Evolutionary conservation across 768 basidiomycete genomes (phyloP).

Genomic region (Xerocomellus chrysenteron): DNA sequence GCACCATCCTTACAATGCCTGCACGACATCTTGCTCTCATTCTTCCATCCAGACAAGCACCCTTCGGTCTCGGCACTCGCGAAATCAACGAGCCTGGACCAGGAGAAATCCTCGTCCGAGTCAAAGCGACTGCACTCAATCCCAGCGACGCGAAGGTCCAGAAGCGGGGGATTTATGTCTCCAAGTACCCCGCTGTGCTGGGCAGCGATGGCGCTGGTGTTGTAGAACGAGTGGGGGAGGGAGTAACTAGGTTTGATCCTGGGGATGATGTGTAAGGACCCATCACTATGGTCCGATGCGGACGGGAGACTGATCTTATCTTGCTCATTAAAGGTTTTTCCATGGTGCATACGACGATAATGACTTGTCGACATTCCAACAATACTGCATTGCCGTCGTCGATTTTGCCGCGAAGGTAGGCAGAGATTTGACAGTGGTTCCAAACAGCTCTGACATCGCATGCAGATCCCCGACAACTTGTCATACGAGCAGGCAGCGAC

Average conservation of each 20-base stretch:
- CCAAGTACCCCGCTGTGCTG: constrained; percentile 44
- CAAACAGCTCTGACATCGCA: constrained; percentile 9
- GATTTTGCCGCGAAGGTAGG: constrained; percentile 41
- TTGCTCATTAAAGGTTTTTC: constrained; percentile 34
- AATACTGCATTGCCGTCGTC: constrained; percentile 43
- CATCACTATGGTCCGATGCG: constrained; percentile 6
- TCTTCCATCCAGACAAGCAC: constrained; percentile 33
- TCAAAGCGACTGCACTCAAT: constrained; percentile 49
- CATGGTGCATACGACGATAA: constrained; percentile 40
- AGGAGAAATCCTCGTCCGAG: constrained; percentile 48
- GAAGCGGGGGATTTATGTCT: constrained; percentile 37
- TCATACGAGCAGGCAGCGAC: constrained; percentile 50
- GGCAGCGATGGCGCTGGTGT: constrained; percentile 54
- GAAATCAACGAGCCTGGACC: constrained; percentile 44
- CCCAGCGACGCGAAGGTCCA: constrained; percentile 56
- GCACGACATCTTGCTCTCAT: constrained; percentile 30
- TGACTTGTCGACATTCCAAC: constrained; percentile 43
- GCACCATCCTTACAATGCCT: constrained; percentile 22
- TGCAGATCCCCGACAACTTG: constrained; percentile 45
- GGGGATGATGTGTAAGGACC: constrained; percentile 53
- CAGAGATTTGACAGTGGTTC: neutral
- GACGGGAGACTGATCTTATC: constrained; percentile 26
- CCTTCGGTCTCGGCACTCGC: constrained; percentile 34
- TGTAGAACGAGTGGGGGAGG: constrained; percentile 50
- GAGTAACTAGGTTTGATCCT: constrained; percentile 46